A percentile compares a stretch with the other conserved stretches of the same genome.
Conservation (phyloP, 2,329 filamentous ascomycete genomes). For the Fusarium foetens region DNA sequence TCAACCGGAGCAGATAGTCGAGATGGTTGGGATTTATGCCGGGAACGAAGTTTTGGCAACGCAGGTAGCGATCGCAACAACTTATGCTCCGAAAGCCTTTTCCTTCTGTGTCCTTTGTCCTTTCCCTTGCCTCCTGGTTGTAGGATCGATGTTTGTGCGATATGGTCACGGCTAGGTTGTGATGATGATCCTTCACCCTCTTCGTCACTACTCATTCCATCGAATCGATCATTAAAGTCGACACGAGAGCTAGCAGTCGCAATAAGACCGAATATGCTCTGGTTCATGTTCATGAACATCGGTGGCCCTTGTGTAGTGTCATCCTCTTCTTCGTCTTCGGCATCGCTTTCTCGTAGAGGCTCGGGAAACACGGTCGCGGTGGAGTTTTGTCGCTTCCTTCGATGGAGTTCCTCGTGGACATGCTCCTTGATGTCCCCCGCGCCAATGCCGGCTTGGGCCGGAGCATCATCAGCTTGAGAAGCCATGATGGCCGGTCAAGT, state of each 20-base stretch:
- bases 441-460: slow-evolving; percentile 37
- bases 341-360: slow-evolving; percentile 61
- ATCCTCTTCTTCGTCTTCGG: slow-evolving; percentile 61
- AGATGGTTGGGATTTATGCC: slow-evolving; percentile 56
- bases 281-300: slow-evolving; percentile 82
- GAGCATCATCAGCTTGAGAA: slow-evolving; percentile 31
- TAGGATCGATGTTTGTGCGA: slow-evolving; percentile 57
- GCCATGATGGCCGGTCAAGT: slow-evolving; percentile 32
- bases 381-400: slow-evolving; percentile 54
- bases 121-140: slow-evolving; percentile 47
- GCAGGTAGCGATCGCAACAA: slow-evolving; percentile 73
- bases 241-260: slow-evolving; percentile 85
- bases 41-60: slow-evolving; percentile 60
- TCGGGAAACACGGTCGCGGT: slow-evolving; percentile 60
- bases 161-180: slow-evolving; percentile 55
- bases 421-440: slow-evolving; percentile 53
- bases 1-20: slow-evolving; percentile 52
- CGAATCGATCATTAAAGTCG: slow-evolving; percentile 84
- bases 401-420: slow-evolving; percentile 57
- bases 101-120: slow-evolving; percentile 59
- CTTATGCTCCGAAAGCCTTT: slow-evolving; percentile 72
- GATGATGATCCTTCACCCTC: slow-evolving; percentile 70
- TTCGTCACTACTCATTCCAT: slow-evolving; percentile 82
- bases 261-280: slow-evolving; percentile 93
- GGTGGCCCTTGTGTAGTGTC: slow-evolving; percentile 56